Evolutionary conservation across 345 rosid genomes (phyloP), one percentile per base, ranked within the genome.

Genomic region (Corymbia maculata): DNA sequence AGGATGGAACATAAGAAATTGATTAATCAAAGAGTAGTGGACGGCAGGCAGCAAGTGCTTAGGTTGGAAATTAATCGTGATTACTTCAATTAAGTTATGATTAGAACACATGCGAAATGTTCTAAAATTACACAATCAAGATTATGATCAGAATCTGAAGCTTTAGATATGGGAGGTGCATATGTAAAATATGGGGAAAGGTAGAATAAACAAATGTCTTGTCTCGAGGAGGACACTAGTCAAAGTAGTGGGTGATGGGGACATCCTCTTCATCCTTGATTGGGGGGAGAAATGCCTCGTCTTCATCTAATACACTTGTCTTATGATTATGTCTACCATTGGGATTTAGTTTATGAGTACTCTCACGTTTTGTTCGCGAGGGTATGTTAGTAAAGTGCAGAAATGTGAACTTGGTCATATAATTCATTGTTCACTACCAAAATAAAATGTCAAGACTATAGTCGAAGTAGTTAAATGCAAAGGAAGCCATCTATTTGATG

Each of bases 271-370:
- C 30, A 0, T 59, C 66, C 66, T 59, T 13, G 1, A 59, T 59
- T 3, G 1, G 0, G n/a, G n/a, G 24, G 3, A 26, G 3, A 59
- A 26, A 26, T 26, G 30, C 3, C 0, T 24, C 14, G 3, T 24
- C 66, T 59, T 59, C 66, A 59, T 59, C 66, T 28, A 61, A 28
- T 61, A 11, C 16, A 6, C 13, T 10, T 59, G 30, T 61, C 15
- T 61, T 2, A 26, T 12, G 68, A 61, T 61, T 61, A 61, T 61
- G 28, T 61, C 30, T 28, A 26, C 14, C 3, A 0, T 61, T 26
- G 68, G 13, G n/a, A 61, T 61, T 59, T 61, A 61, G 26, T 61
- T 61, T 30, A 19, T 19, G 59, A 7, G 26, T 16, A 19, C 59
- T 53, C 26, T 53, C 26, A 53, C 2, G 11, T 53, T 53, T 53